Evolutionary conservation across 2,329 filamentous ascomycete species (phyloP), one percentile per base, ranked within the genome.

Genomic region (Kalaharituber pfeilii): DNA sequence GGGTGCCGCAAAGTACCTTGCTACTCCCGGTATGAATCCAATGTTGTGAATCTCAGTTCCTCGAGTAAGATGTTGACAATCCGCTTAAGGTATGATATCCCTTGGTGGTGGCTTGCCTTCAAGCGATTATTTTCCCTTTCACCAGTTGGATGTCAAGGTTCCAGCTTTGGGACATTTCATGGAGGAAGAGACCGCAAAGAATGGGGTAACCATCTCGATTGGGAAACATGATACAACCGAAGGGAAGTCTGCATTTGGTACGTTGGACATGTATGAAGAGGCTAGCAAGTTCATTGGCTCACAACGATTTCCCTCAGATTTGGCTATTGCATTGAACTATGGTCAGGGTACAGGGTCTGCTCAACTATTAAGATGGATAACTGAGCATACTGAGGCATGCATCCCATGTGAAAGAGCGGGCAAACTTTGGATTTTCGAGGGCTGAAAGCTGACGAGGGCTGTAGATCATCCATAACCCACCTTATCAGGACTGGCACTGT

Each of bases 241-340:
- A 50, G 78, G 76, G 20, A 79, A 74, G 57, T 75, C 75, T 42
- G 68, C 73, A 25, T 80, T 68, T 39, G 70, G 69, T 70, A 49
- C 20, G 67, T 62, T 49, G 26, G n/a, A 9, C 22, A 8, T 18
- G 9, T 18, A 8, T n/a, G 13, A n/a, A n/a, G 47, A 11, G 13
- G 26, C 24, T 50, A 22, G n/a, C 24, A 4, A 15, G 25, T 22
- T 25, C 42, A 47, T 47, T 47, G 42, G 5, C 42, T 47, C 22
- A 5, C 25, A 25, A 20, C 25, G 15, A 22, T 13, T 25, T 11
- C 25, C 22, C 24, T 52, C 68, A 71, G 91, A 98, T 69, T 77
- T 98, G 51, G 79, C 84, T 47, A 86, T 93, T 58, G 84, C 84
- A 1, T 80, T 95, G 67, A 96, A 98, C 70, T 98, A 98, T 67